Evolutionary conservation across 345 rosid species (phyloP).

Genomic region (Sisymbrium altissimum): DNA sequence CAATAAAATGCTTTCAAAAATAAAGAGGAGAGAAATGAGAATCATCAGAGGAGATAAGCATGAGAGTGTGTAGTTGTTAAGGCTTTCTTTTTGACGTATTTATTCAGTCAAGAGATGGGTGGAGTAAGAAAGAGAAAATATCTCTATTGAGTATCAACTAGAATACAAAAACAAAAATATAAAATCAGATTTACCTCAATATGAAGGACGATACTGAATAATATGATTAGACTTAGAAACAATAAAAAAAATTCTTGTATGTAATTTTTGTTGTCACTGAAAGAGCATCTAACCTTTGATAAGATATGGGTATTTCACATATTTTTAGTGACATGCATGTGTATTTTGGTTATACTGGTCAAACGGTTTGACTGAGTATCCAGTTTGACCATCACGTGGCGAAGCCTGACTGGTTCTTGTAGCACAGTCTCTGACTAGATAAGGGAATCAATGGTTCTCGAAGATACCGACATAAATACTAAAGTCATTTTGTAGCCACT

Average conservation of each 20-base stretch:
- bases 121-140: conserved; percentile 13
- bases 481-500: conserved; percentile 8
- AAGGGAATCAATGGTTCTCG: conserved; percentile 30
- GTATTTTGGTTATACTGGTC: conserved; percentile 25
- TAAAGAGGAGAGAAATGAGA: not conserved
- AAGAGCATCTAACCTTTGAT: conserved; percentile 3
- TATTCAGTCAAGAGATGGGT: conserved; percentile 18
- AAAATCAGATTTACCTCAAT: not conserved
- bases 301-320: not conserved
- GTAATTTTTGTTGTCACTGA: not conserved
- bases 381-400: conserved; percentile 28
- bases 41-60: conserved; percentile 2
- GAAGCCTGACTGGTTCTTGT: not conserved
- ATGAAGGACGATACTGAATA: not conserved
- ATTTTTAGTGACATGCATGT: conserved; percentile 20
- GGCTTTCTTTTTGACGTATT: conserved; percentile 8
- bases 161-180: not conserved
- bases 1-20: not conserved
- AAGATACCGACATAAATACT: conserved; percentile 27
- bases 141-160: not conserved
- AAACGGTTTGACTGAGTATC: conserved; percentile 16
- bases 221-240: not conserved
- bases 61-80: conserved; percentile 8
- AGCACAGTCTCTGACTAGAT: conserved; percentile 21
- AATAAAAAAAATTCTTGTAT: not conserved